Conservation (phyloP, 1,284 basidiomycete species). For the Marasmius tenuissimus region DNA sequence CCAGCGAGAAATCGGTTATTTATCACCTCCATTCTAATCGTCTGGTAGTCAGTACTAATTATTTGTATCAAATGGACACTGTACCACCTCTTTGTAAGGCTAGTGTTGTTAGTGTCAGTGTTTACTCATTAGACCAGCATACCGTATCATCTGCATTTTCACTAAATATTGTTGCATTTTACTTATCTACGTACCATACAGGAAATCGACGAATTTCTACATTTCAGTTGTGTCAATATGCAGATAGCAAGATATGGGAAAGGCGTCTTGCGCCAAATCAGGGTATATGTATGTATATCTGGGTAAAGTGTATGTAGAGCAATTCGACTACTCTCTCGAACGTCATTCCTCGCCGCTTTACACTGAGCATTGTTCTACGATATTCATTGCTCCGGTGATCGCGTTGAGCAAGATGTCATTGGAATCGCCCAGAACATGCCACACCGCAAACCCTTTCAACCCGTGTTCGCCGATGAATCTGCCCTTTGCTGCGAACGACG, state of each 20-base stretch:
- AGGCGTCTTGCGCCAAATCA: no score
- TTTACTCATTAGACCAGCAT: no score
- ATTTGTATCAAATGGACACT: not conserved
- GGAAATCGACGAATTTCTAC: no score
- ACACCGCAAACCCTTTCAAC: slow-evolving; percentile 63
- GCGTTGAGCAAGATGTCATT: slow-evolving; percentile 56
- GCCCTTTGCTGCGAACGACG: slow-evolving; percentile 62
- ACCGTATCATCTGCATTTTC: no score
- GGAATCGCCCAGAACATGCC: slow-evolving; percentile 64
- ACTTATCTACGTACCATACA: no score
- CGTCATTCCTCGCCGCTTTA: not conserved
- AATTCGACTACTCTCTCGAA: not conserved
- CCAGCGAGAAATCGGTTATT: not conserved
- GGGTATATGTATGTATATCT: no score
- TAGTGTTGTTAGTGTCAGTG: no score
- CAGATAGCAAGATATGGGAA: no score
- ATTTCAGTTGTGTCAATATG: no score
- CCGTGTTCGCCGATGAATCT: slow-evolving; percentile 49
- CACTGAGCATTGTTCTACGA: not conserved
- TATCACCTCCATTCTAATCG: not conserved
- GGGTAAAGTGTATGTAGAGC: no score
- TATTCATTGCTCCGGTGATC: slow-evolving; percentile 28
- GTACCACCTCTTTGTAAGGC: no score
- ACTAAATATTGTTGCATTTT: no score
- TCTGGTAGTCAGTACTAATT: not conserved